phyloP scores from a whole-genome alignment of 768 basidiomycete species.

The Lactarius pseudohatsudake region DNA sequence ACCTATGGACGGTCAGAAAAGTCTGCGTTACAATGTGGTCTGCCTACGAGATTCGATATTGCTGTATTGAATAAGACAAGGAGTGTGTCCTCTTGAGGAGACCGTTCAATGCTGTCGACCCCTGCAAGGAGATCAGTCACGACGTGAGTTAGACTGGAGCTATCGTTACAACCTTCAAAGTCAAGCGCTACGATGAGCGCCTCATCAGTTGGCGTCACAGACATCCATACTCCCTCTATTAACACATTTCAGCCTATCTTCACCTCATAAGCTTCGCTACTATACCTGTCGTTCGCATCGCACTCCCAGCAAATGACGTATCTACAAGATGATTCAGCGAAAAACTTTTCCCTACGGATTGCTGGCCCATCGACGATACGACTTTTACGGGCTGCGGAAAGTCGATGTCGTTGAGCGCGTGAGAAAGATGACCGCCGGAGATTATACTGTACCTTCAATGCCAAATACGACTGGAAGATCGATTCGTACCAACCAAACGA shows the following conservation, averaged over 20 bases:
- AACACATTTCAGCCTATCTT: background rate
- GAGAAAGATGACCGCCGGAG: too few relatives aligned
- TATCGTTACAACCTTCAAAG: conserved; percentile 50
- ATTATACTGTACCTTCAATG: too few relatives aligned
- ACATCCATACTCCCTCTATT: conserved; percentile 64
- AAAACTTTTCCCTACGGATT: conserved; percentile 64
- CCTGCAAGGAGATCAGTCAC: conserved; percentile 37
- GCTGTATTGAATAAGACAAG: conserved; percentile 66
- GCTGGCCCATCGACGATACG: conserved; percentile 68
- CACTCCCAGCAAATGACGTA: conserved; percentile 64
- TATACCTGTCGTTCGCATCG: conserved; percentile 57
- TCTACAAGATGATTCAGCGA: conserved; percentile 60
- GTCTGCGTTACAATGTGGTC: background rate
- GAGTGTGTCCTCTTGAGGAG: conserved; percentile 61
- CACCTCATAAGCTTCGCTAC: background rate
- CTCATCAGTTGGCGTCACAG: conserved; percentile 59
- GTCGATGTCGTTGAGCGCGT: background rate
- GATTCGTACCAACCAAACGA: conserved; percentile 68
- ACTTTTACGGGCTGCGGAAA: conserved; percentile 54
- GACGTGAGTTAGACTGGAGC: background rate
- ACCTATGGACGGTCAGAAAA: conserved; percentile 41
- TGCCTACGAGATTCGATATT: conserved; percentile 55
- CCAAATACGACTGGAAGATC: conserved; percentile 62
- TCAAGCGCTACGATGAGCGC: conserved; percentile 57
- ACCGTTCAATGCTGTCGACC: conserved; percentile 64